Percentiles rank a stretch among this genome's conserved stretches.
Conservation (phyloP, 2,329 filamentous ascomycete species). For the Penicillium sp. region DNA sequence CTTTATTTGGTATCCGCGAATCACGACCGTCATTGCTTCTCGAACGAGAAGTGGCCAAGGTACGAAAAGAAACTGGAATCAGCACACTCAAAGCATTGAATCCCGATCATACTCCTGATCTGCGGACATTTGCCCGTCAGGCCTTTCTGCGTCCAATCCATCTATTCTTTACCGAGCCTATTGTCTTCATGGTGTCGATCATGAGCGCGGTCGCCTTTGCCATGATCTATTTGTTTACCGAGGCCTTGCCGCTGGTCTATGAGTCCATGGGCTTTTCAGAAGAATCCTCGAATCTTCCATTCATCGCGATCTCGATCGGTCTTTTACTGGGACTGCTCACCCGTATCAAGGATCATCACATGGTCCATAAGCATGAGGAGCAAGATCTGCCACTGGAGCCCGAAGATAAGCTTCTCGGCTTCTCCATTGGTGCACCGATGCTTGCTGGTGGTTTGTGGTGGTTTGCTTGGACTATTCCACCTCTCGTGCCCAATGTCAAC, state of each 20-base stretch:
- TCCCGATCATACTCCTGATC: too few relatives aligned
- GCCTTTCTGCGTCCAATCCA: too few relatives aligned
- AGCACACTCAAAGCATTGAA: too few relatives aligned
- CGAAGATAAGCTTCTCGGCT: slow-evolving; percentile 48
- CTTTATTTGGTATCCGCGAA: too few relatives aligned
- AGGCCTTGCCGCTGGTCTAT: slow-evolving; percentile 43
- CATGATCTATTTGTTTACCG: slow-evolving; percentile 41
- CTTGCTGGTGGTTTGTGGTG: slow-evolving; percentile 45
- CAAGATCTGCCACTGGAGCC: slow-evolving; percentile 28
- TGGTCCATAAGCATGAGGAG: slow-evolving; percentile 26
- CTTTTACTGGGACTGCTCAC: slow-evolving; percentile 29
- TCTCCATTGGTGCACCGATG: slow-evolving; percentile 43
- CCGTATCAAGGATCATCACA: slow-evolving; percentile 40
- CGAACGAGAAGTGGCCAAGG: too few relatives aligned
- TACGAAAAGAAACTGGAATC: too few relatives aligned
- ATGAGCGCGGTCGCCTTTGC: slow-evolving; percentile 41
- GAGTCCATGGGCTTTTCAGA: slow-evolving; percentile 32
- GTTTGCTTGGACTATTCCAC: slow-evolving; percentile 47
- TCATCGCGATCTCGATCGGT: slow-evolving; percentile 40
- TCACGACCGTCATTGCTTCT: too few relatives aligned
- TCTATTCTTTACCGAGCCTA: slow-evolving; percentile 3
- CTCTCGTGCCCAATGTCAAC: slow-evolving; percentile 23
- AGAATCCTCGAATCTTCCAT: slow-evolving; percentile 34
- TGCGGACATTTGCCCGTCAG: too few relatives aligned
- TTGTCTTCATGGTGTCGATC: slow-evolving; percentile 42